phyloP scores from a whole-genome alignment of 2,329 filamentous ascomycete genomes.

The Fusarium ambrosium region DNA sequence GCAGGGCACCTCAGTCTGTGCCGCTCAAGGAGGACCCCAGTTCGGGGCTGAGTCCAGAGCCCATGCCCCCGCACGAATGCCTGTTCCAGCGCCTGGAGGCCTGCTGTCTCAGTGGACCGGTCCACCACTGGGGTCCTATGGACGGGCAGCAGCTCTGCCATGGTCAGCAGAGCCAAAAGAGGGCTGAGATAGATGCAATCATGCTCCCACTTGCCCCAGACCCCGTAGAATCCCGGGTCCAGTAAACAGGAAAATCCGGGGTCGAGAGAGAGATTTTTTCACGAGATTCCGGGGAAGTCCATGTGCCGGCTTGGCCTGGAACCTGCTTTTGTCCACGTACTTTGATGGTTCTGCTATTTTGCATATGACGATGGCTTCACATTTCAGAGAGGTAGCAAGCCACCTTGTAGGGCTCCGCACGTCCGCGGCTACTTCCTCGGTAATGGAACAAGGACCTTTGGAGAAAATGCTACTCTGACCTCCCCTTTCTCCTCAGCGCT shows the following conservation, averaged over 20 bases:
- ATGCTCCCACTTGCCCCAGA: conserved; percentile 33
- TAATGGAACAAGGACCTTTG: conserved; percentile 4
- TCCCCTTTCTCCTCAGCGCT: conserved; percentile 1
- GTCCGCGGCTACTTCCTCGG: conserved; percentile 34
- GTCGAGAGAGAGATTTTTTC: conserved; percentile 7
- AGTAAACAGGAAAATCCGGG: conserved; percentile 19
- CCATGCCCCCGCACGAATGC: conserved; percentile 17
- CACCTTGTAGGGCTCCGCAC: conserved; percentile 30
- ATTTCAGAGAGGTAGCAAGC: not conserved
- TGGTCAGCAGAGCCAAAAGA: not conserved
- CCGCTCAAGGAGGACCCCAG: conserved; percentile 7
- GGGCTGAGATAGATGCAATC: conserved; percentile 5
- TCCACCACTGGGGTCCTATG: not conserved
- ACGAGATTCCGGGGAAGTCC: conserved; percentile 37
- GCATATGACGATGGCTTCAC: conserved; percentile 14
- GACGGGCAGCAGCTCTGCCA: not conserved
- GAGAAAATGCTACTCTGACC: not conserved
- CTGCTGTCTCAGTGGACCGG: conserved; percentile 10
- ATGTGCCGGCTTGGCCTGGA: conserved; percentile 5
- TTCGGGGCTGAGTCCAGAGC: conserved; percentile 39
- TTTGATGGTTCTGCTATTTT: not conserved
- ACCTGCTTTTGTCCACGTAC: not conserved
- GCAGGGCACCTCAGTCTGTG: not conserved
- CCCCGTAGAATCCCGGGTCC: conserved; percentile 35
- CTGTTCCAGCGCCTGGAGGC: conserved; percentile 7